Percentiles rank a stretch among this genome's conserved stretches.
Conservation (phyloP, 768 basidiomycete genomes). For the Lactarius hengduanensis region DNA sequence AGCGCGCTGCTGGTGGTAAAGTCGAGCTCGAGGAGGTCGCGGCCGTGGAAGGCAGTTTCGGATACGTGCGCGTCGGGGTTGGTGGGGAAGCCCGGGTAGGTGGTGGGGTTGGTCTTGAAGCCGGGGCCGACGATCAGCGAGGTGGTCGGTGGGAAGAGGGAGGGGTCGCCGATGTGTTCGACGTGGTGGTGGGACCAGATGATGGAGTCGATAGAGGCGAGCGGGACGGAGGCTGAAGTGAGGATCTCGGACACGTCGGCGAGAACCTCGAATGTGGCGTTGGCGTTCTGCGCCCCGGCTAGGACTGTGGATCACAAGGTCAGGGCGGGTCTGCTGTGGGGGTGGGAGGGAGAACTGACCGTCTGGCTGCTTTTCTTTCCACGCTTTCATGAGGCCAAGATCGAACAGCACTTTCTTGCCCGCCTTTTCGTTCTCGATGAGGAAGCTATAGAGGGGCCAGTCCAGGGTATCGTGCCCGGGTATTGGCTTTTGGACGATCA, state of each 20-base stretch:
- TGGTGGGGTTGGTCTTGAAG: not conserved
- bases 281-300: not conserved
- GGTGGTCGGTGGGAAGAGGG: not conserved
- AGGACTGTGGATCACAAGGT: not conserved
- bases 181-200: slow-evolving; percentile 1
- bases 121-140: slow-evolving; percentile 3
- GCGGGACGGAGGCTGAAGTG: not conserved
- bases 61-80: not conserved
- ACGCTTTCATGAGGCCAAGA: not conserved
- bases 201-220: slow-evolving; percentile 6
- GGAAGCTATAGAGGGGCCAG: not conserved
- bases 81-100: not conserved
- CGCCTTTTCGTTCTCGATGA: not conserved
- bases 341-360: not conserved
- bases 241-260: not conserved
- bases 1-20: not conserved
- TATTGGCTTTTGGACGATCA: not conserved
- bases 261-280: not conserved
- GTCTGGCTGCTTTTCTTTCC: not conserved
- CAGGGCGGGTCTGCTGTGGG: not conserved
- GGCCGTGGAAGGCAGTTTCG: not conserved
- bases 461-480: not conserved
- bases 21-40: slow-evolving; percentile 1
- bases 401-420: slow-evolving; percentile 2
- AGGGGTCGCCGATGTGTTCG: not conserved